Base-by-base conservation (phyloP, 345 rosid species). In the Citrus medica region DNA sequence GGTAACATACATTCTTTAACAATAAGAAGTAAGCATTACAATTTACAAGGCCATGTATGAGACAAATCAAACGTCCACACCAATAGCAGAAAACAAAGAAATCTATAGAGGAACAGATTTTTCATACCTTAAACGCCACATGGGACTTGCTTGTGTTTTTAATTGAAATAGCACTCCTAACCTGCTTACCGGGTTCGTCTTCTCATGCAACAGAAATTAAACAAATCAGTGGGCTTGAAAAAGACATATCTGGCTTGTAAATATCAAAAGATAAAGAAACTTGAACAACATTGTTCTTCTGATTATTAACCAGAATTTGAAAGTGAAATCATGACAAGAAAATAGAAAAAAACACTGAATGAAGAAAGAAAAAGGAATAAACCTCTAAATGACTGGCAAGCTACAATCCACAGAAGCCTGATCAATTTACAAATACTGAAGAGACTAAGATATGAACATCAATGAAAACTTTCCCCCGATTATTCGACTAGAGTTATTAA, bases 171-270 rank as follows among this genome's bases (percentile, higher is more conserved):
- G 94, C 97, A 69, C 92, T 89, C 81, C 84, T 84, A 40, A 85
- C 97, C 80, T 92, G 97, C 80, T 85, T 83, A 60, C 97, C 94
- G 19, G 97, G 90, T 85, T 90, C 90, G 79, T 90, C 97, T 92
- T 62, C 81, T 82, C 37, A 72, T 60, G 24, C 22, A 42, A 69
- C 64, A 69, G 74, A 28, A 69, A 60, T 63, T 9, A 73, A 66
- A 72, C 22, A 60, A 67, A 76, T 64, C 71, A 82, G 73, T 71
- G 61, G 73, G 62, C 78, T 59, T 17, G 33, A 38, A 65, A 80
- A 74, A 35, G 51, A 42, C 19, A 63, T n/a, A 40, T 62, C 59
- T 16, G 40, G 53, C 48, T 66, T 4, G 38, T 19, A 63, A 55
- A 68, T 21, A n/a, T 35, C 27, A 61, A 71, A 13, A 27, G 51